These are phyloP conservation scores for Xylaria sp. DNA, from an alignment of 2,329 filamentous ascomycete species.

Conservation along the genomic window DNA sequence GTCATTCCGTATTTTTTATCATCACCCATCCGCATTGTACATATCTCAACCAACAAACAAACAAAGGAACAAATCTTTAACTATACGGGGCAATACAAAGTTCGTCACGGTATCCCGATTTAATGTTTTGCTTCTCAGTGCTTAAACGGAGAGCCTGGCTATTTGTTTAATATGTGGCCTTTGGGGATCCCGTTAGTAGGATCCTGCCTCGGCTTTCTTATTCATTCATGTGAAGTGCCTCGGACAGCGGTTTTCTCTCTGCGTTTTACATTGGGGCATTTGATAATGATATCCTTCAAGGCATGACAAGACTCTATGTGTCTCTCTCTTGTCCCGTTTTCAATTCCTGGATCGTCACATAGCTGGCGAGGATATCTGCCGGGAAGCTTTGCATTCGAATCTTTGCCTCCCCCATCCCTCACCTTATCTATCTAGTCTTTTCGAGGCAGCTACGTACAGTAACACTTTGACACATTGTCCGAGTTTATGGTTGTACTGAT, in stretches of 20 bases:
- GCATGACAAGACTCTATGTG: conserved; percentile 37
- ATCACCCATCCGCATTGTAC: conserved; percentile 33
- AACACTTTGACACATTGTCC: too few species aligned
- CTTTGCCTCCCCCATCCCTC: too few species aligned
- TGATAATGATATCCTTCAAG: conserved; percentile 43
- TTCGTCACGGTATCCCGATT: neutral
- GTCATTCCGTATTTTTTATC: conserved; percentile 2
- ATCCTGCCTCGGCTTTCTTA: conserved; percentile 33
- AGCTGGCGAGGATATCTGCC: conserved; percentile 4
- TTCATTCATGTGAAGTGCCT: conserved; percentile 31
- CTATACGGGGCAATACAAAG: neutral
- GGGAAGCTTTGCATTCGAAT: conserved; percentile 2
- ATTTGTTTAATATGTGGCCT: neutral
- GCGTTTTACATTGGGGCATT: conserved; percentile 38
- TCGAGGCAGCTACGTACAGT: conserved; percentile 1
- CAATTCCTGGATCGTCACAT: conserved; percentile 15
- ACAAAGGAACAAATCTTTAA: neutral
- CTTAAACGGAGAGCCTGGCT: neutral
- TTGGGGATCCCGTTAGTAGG: conserved; percentile 22
- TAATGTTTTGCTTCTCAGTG: conserved; percentile 8
- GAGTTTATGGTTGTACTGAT: too few species aligned
- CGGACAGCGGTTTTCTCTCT: conserved; percentile 30
- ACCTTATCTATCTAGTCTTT: conserved; percentile 16
- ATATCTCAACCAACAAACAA: conserved; percentile 27
- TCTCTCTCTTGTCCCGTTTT: conserved; percentile 3